Evolutionary conservation across 163 green algal genomes (phyloP).

Genomic region (Chlamydomonas reinhardtii): DNA sequence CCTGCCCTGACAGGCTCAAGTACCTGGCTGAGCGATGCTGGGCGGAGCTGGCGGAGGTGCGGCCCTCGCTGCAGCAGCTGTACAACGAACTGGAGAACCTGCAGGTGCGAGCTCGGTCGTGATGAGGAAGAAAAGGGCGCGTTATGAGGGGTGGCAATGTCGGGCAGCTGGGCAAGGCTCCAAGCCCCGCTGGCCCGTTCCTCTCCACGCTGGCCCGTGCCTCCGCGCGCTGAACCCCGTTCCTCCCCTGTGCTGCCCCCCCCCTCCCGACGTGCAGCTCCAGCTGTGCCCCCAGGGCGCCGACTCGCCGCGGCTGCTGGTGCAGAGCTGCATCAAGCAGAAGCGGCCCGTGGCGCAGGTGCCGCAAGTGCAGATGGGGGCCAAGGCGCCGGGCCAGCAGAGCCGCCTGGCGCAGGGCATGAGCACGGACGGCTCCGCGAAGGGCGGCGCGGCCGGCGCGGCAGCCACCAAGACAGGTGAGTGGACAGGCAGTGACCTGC

Average conservation of each 20-base stretch:
- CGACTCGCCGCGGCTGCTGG: conserved; percentile 6
- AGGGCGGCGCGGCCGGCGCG: not conserved
- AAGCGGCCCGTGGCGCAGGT: conserved; percentile 22
- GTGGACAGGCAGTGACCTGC: not conserved
- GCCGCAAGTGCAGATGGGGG: conserved; percentile 23
- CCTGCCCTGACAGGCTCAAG: conserved; percentile 45
- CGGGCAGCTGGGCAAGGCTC: too few species aligned
- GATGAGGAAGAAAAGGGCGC: too few species aligned
- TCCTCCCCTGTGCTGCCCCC: too few species aligned
- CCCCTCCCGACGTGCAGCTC: not conserved
- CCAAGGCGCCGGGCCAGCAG: conserved; percentile 25
- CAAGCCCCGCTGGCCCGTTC: too few species aligned
- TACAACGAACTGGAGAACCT: conserved; percentile 58
- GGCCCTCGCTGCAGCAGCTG: conserved; percentile 55
- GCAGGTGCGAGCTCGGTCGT: conserved; percentile 22
- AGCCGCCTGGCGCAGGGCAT: conserved; percentile 34
- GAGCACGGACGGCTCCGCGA: conserved; percentile 40
- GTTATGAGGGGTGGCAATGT: too few species aligned
- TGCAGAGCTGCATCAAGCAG: conserved; percentile 35
- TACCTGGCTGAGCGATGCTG: conserved; percentile 67
- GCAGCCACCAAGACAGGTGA: not conserved
- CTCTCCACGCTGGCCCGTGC: too few species aligned
- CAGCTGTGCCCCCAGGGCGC: conserved; percentile 55
- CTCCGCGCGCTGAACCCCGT: too few species aligned
- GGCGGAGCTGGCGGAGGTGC: conserved; percentile 59